Base-by-base conservation (phyloP, 73 alveolate genomes). In the Paramecium primaurelia region DNA sequence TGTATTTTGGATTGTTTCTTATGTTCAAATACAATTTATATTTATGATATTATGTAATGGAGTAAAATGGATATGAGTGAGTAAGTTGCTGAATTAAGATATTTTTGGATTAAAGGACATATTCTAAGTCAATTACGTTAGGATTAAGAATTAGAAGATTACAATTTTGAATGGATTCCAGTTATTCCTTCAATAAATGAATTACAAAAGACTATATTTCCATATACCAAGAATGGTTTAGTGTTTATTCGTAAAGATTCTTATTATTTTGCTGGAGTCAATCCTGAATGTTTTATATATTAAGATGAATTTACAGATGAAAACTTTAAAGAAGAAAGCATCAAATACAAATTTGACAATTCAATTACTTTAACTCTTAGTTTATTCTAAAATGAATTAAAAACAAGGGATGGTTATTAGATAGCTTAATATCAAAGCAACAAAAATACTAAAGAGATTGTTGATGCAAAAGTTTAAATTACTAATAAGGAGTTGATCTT, bases 1-100 rank as follows among this genome's bases (percentile, higher is more conserved):
- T 80, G 91, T 20, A 80, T 80, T 32, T 22, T 80, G 10, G 91
- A 80, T 47, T 80, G 91, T 26, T 32, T 80, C 34, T 18, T 80
- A 25, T 2, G 47, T 45, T 77, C 44, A n/a, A 80, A 42, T 11
- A 47, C 71, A 38, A 8, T 80, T 36, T 45, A 80, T 80, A 47
- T 80, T 20, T 47, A 32, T 42, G 91, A 80, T 26, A 40, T 80
- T 45, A 16, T 80, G 25, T 8, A 45, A 80, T 80, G 91, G 91
- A 77, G 91, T 26, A 42, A 80, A 20, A 45, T 45, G 44, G 91
- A 80, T 80, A 32, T 80, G 47, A 80, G 91, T 80, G 91, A 80
- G 4, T 45, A 45, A 49, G 44, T 40, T 18, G 91, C 91, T 2
- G 91, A 80, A 80, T 3, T 80, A 6, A 80, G 91, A 26, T 80